Percentiles rank a stretch among this genome's conserved stretches.
Conservation (phyloP, 2,329 filamentous ascomycete species). For the Cladosporium austrohemisphaericum region DNA sequence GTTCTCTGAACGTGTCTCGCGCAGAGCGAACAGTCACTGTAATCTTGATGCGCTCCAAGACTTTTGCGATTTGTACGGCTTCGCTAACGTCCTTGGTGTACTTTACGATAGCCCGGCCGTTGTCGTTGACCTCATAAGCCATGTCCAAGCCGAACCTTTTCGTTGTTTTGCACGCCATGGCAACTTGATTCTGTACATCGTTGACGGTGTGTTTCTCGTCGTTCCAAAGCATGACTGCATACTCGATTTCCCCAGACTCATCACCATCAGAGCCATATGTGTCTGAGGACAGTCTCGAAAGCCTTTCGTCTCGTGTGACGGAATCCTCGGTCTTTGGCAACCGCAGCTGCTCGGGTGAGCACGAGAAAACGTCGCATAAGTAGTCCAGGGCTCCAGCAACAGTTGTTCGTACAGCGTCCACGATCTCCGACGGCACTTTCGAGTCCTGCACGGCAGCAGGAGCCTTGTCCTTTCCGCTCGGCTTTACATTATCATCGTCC, state of each 20-base stretch:
- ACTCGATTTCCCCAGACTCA: slow-evolving; percentile 59
- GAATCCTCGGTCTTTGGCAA: slow-evolving; percentile 77
- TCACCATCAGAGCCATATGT: slow-evolving; percentile 7
- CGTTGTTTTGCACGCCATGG: slow-evolving; percentile 76
- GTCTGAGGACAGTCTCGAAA: slow-evolving; percentile 66
- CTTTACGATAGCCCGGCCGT: slow-evolving; percentile 80
- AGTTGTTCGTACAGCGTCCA: slow-evolving; percentile 76
- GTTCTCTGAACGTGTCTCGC: slow-evolving; percentile 91
- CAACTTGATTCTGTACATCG: slow-evolving; percentile 86
- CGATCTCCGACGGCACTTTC: slow-evolving; percentile 67
- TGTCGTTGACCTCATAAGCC: slow-evolving; percentile 83
- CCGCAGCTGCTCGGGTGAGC: slow-evolving; percentile 90
- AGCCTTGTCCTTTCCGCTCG: slow-evolving; percentile 54
- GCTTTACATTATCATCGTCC: slow-evolving; percentile 30
- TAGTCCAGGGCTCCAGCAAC: slow-evolving; percentile 85
- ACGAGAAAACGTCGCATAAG: slow-evolving; percentile 95
- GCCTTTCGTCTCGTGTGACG: slow-evolving; percentile 75
- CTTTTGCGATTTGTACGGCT: slow-evolving; percentile 72
- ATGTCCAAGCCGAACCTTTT: slow-evolving; percentile 65
- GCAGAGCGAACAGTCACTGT: slow-evolving; percentile 92
- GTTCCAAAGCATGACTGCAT: slow-evolving; percentile 88
- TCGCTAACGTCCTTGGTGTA: slow-evolving; percentile 68
- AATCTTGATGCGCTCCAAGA: slow-evolving; percentile 92
- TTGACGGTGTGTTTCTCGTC: slow-evolving; percentile 96
- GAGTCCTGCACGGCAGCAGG: slow-evolving; percentile 2